These are phyloP conservation scores for Halophytophthora batemanensis DNA, from an alignment of 352 stramenopile genomes.

Conservation along the genomic window DNA sequence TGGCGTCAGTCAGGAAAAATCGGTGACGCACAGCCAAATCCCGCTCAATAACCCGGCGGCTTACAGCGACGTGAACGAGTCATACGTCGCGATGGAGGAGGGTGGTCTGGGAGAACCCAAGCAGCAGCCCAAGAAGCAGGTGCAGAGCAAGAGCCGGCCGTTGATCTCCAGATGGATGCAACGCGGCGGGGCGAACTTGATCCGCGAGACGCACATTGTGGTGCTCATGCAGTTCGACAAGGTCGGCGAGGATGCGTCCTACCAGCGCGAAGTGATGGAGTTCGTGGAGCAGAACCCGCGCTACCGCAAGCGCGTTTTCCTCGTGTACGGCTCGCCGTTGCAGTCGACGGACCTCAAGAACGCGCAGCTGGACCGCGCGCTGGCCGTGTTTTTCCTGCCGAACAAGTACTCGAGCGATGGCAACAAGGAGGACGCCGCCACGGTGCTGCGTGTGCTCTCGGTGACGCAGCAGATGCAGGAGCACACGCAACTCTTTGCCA, in stretches of 20 bases:
- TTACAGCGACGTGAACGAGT: constrained; percentile 28
- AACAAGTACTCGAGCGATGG: constrained; percentile 80
- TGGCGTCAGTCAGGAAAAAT: constrained; percentile 9
- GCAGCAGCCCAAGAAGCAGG: constrained; percentile 10
- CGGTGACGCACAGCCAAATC: constrained; percentile 8
- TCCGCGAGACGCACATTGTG: constrained; percentile 80
- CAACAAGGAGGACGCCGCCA: constrained; percentile 80
- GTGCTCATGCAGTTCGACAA: constrained; percentile 76
- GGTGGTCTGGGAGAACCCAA: constrained; percentile 10
- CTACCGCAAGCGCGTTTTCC: constrained; percentile 78
- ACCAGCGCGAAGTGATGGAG: constrained; percentile 61
- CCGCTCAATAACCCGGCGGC: constrained; percentile 17
- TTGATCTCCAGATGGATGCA: constrained; percentile 50
- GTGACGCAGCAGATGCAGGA: constrained; percentile 64
- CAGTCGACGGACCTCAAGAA: constrained; percentile 47
- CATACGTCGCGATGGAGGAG: constrained; percentile 30
- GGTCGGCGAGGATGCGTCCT: constrained; percentile 37
- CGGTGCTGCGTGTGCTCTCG: constrained; percentile 74
- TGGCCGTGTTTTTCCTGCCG: constrained; percentile 82
- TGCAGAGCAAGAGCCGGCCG: constrained; percentile 15
- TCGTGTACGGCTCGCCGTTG: constrained; percentile 74
- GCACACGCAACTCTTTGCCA: constrained; percentile 74
- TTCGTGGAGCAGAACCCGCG: constrained; percentile 68
- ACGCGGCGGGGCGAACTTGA: constrained; percentile 33
- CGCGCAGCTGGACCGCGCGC: constrained; percentile 58